Evolutionary conservation across 2,329 filamentous ascomycete species (phyloP).

Genomic region (Colletotrichum agaves): DNA sequence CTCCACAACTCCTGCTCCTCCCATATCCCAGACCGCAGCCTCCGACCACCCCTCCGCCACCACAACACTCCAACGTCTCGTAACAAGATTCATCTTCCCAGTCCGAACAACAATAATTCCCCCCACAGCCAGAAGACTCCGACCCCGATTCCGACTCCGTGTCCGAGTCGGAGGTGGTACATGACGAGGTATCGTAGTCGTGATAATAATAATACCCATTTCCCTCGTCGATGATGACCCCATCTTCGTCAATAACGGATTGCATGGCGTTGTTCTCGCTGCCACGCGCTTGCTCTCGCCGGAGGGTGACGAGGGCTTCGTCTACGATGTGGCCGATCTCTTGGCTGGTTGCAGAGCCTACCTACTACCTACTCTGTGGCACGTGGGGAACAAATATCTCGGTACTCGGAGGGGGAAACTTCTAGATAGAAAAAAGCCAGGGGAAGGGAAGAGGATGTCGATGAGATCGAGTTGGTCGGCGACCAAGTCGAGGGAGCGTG

Average conservation of each 20-base stretch:
- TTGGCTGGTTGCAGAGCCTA: constrained; percentile 23
- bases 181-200: not conserved
- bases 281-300: not conserved
- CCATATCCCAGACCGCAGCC: not conserved
- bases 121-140: not conserved
- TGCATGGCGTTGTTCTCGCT: not conserved
- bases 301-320: constrained; percentile 11
- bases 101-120: not conserved
- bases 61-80: constrained; percentile 15
- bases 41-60: not conserved
- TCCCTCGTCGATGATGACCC: not conserved
- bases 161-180: not conserved
- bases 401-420: too few species aligned
- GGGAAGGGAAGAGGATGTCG: not conserved
- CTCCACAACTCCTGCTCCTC: not conserved
- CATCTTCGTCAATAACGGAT: not conserved
- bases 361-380: not conserved
- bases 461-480: too few species aligned
- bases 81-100: constrained; percentile 12
- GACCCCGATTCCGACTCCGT: not conserved
- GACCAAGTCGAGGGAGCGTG: not conserved
- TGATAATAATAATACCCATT: not conserved
- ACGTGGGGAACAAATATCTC: too few species aligned
- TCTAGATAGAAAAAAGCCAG: too few species aligned
- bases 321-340: constrained; percentile 23